These are phyloP conservation scores for Colletotrichum sidae DNA, from an alignment of 2,329 filamentous ascomycete genomes.

Conservation along the genomic window DNA sequence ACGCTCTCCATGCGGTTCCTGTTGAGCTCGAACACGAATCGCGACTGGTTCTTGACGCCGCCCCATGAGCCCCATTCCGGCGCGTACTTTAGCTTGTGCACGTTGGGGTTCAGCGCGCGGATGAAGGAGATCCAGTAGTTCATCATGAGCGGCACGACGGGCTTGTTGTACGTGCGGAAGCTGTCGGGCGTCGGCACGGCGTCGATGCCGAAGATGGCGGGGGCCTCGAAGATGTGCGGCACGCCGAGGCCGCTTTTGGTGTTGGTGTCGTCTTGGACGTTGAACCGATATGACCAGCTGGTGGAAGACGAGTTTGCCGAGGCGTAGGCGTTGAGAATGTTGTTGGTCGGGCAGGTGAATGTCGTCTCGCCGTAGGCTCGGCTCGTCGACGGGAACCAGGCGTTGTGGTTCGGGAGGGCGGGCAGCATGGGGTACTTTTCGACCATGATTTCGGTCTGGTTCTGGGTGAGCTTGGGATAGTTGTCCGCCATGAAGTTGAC, in stretches of 20 bases:
- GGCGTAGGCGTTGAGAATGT: constrained; percentile 50
- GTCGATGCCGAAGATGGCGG: constrained; percentile 61
- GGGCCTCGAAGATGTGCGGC: constrained; percentile 59
- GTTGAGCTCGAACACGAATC: constrained; percentile 55
- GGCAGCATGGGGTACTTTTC: constrained; percentile 52
- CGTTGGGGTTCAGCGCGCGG: constrained; percentile 57
- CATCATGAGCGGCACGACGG: constrained; percentile 59
- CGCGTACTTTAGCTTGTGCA: constrained; percentile 44
- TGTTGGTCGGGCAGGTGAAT: constrained; percentile 57
- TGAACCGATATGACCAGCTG: constrained; percentile 62
- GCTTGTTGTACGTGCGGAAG: constrained; percentile 58
- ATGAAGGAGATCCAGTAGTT: constrained; percentile 64
- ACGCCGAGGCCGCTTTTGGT: constrained; percentile 56
- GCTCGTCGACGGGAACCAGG: constrained; percentile 57
- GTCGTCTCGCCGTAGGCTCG: constrained; percentile 58
- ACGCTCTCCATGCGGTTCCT: constrained; percentile 55
- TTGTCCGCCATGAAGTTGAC: constrained; percentile 57
- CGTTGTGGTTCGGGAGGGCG: constrained; percentile 50
- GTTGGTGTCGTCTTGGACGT: constrained; percentile 55
- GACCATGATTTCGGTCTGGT: constrained; percentile 50
- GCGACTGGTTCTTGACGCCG: constrained; percentile 37
- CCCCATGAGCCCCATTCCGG: constrained; percentile 58
- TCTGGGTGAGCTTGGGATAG: constrained; percentile 55
- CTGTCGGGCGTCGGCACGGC: constrained; percentile 47
- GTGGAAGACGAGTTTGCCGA: constrained; percentile 36